Conservation (phyloP, 192 early-diverging fungal genomes). For the Coemansia sp. region DNA sequence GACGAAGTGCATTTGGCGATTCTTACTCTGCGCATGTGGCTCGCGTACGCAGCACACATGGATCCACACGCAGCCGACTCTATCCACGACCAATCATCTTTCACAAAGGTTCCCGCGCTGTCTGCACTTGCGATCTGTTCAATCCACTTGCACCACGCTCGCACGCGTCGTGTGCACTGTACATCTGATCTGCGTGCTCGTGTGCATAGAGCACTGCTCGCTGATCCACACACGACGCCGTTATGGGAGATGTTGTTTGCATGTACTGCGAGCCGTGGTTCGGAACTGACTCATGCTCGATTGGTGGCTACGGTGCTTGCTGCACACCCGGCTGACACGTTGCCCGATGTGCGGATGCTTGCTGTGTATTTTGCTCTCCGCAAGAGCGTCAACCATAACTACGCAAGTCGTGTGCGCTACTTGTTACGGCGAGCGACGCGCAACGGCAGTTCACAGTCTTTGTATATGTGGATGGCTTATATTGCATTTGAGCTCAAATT, state of each 20-base stretch:
- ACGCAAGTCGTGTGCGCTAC: constrained; percentile 1
- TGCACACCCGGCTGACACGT: neutral
- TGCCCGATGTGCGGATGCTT: neutral
- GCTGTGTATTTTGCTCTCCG: neutral
- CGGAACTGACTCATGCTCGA: neutral
- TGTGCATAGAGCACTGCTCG: constrained; percentile 9
- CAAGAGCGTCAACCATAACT: neutral
- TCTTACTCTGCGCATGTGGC: constrained; percentile 17
- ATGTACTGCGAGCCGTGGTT: neutral
- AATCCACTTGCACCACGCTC: constrained; percentile 24
- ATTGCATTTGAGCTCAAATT: constrained; percentile 13
- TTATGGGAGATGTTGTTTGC: constrained; percentile 36
- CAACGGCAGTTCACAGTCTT: constrained; percentile 10
- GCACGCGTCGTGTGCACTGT: constrained; percentile 15
- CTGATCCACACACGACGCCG: constrained; percentile 19
- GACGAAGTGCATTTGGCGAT: constrained; percentile 12
- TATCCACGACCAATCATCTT: neutral
- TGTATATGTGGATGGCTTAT: constrained; percentile 10
- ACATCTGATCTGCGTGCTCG: constrained; percentile 24
- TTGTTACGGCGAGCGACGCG: constrained; percentile 14
- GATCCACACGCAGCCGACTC: neutral
- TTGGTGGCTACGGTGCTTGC: neutral
- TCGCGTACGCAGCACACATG: constrained; percentile 15
- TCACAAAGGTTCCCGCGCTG: neutral
- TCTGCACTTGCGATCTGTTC: constrained; percentile 28